Conservation (phyloP, 129 eudicot genomes). For the Flaveria trinervia region DNA sequence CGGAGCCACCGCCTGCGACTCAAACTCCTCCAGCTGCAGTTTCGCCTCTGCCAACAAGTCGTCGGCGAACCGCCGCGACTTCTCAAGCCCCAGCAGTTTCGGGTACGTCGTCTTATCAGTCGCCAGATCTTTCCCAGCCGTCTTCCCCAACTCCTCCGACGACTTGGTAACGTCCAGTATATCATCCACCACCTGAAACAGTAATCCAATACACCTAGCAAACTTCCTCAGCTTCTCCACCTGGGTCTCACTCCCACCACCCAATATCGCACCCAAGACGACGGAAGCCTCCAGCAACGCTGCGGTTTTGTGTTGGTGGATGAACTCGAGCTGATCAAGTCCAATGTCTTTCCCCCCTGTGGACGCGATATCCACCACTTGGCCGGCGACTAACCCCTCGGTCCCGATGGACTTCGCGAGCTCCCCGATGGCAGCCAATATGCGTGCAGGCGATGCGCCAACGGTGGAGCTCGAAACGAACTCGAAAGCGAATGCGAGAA, state of each 20-base stretch:
- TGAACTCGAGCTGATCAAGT: constrained; percentile 59
- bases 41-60: constrained; percentile 62
- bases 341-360: constrained; percentile 52
- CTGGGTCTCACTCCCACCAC: constrained; percentile 61
- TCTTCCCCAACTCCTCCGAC: constrained; percentile 74
- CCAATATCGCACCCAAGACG: constrained; percentile 72
- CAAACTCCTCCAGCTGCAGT: constrained; percentile 54
- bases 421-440: constrained; percentile 54
- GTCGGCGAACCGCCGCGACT: constrained; percentile 61
- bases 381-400: constrained; percentile 77
- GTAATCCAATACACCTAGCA: constrained; percentile 66
- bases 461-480: constrained; percentile 45
- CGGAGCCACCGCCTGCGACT: constrained; percentile 55
- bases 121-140: constrained; percentile 74
- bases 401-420: constrained; percentile 67
- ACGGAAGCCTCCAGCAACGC: constrained; percentile 64
- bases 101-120: constrained; percentile 67
- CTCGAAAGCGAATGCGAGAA: constrained; percentile 64
- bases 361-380: constrained; percentile 63
- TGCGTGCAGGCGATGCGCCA: constrained; percentile 44
- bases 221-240: constrained; percentile 63
- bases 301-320: constrained; percentile 75
- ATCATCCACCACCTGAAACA: constrained; percentile 81
- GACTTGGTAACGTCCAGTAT: constrained; percentile 73
- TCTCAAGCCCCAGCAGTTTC: constrained; percentile 65